phyloP scores from a whole-genome alignment of 1,284 basidiomycete species.

The Ustilago loliicola region DNA sequence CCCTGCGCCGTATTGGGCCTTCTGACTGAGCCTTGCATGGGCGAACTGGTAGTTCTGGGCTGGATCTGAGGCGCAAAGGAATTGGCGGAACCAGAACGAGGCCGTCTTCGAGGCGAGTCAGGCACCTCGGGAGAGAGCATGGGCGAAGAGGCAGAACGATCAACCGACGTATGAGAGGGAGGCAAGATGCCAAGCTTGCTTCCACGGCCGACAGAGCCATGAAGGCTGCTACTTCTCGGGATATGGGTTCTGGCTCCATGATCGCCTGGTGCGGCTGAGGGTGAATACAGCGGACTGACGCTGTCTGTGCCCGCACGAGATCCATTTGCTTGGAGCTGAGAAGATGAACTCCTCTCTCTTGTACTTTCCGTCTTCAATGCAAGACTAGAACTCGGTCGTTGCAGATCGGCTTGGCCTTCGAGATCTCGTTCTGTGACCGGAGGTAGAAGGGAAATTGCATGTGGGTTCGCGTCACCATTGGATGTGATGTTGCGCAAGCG shows the following conservation, averaged over 20 bases:
- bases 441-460: conserved; percentile 17
- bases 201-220: conserved; percentile 12
- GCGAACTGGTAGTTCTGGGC: conserved; percentile 48
- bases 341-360: conserved; percentile 7
- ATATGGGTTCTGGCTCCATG: conserved; percentile 7
- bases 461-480: conserved; percentile 1
- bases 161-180: not conserved
- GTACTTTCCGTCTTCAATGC: not conserved
- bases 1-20: conserved; percentile 21
- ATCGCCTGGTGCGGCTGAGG: not conserved
- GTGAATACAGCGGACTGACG: not conserved
- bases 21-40: conserved; percentile 14
- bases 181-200: not conserved
- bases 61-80: conserved; percentile 39
- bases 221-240: conserved; percentile 45
- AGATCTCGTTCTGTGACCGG: conserved; percentile 34
- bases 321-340: not conserved
- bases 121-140: not conserved
- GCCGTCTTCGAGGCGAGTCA: conserved; percentile 25
- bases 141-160: conserved; percentile 11
- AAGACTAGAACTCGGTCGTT: not conserved
- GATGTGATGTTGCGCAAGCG: not conserved
- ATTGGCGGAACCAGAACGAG: conserved; percentile 27
- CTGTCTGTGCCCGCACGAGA: not conserved
- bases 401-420: conserved; percentile 7